These are phyloP conservation scores for Pyrus hybrid DNA, from an alignment of 331 rosid species.

Conservation along the genomic window DNA sequence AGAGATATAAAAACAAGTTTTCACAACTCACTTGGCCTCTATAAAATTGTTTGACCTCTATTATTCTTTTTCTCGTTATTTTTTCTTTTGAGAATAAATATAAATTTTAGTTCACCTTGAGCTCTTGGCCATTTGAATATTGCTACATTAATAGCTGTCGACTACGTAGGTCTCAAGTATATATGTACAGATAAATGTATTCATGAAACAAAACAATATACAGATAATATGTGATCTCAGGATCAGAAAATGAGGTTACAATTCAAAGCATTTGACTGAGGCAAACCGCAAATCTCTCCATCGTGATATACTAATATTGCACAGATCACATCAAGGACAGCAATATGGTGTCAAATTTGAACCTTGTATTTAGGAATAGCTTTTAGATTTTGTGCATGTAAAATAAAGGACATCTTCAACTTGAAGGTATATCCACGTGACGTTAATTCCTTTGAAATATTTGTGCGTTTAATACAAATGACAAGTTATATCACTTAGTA, in stretches of 20 bases:
- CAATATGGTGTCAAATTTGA: not conserved
- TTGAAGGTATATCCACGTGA: not conserved
- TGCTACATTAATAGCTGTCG: too few species aligned
- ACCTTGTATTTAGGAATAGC: not conserved
- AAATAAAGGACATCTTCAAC: not conserved
- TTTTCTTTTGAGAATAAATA: too few species aligned
- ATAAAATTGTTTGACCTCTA: too few species aligned
- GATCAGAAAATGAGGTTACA: conserved; percentile 14
- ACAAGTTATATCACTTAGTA: too few species aligned
- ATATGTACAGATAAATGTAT: too few species aligned
- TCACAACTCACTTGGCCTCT: too few species aligned
- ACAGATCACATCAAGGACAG: not conserved
- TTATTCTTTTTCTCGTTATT: too few species aligned
- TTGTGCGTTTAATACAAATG: not conserved
- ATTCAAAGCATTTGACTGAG: conserved; percentile 36
- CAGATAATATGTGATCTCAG: not conserved
- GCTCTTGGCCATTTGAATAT: too few species aligned
- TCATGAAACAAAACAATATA: too few species aligned
- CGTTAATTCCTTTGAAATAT: not conserved
- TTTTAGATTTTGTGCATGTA: not conserved
- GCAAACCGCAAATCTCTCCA: conserved; percentile 9
- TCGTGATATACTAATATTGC: not conserved
- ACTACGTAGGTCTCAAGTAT: too few species aligned
- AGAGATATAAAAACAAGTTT: too few species aligned
- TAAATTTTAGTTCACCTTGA: too few species aligned